Percentiles rank a stretch among this genome's conserved stretches.
phyloP scores from a whole-genome alignment of 768 basidiomycete genomes.

The Coprinellus aureogranulatus region DNA sequence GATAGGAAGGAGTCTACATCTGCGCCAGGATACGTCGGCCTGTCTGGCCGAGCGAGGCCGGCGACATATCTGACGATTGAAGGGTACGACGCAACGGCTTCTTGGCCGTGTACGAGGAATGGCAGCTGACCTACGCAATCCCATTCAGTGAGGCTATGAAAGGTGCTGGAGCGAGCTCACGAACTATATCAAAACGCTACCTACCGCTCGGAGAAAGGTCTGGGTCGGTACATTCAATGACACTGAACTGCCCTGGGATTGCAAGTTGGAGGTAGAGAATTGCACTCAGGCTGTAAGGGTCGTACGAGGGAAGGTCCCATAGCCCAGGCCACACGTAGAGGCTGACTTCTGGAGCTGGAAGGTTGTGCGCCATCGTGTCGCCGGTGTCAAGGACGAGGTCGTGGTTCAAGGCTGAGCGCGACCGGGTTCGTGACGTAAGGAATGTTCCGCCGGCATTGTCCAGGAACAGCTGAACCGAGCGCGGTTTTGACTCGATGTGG shows the following conservation, averaged over 20 bases:
- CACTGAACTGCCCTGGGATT: slow-evolving; percentile 63
- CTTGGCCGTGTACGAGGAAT: slow-evolving; percentile 59
- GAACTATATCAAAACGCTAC: slow-evolving; percentile 24
- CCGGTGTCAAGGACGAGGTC: background rate
- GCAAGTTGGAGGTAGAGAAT: slow-evolving; percentile 66
- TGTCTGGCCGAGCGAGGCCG: slow-evolving; percentile 38
- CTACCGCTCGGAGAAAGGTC: slow-evolving; percentile 73
- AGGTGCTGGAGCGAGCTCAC: background rate
- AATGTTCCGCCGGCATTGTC: background rate
- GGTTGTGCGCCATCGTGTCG: slow-evolving; percentile 9
- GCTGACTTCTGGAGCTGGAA: slow-evolving; percentile 23
- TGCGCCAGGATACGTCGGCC: slow-evolving; percentile 26
- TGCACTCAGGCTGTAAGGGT: slow-evolving; percentile 63
- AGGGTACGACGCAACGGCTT: slow-evolving; percentile 47
- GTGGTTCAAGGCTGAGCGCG: background rate
- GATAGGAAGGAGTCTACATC: slow-evolving; percentile 51
- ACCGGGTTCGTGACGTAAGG: background rate
- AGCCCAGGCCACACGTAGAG: slow-evolving; percentile 71
- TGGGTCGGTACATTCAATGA: slow-evolving; percentile 63
- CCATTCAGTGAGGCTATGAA: slow-evolving; percentile 9
- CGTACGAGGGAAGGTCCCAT: slow-evolving; percentile 65
- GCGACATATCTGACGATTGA: slow-evolving; percentile 68
- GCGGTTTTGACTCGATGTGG: background rate
- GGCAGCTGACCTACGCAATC: slow-evolving; percentile 62
- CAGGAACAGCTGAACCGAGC: background rate